Evolutionary conservation across 2,329 filamentous ascomycete species (phyloP).

Genomic region (Neofusicoccum umdonicola): DNA sequence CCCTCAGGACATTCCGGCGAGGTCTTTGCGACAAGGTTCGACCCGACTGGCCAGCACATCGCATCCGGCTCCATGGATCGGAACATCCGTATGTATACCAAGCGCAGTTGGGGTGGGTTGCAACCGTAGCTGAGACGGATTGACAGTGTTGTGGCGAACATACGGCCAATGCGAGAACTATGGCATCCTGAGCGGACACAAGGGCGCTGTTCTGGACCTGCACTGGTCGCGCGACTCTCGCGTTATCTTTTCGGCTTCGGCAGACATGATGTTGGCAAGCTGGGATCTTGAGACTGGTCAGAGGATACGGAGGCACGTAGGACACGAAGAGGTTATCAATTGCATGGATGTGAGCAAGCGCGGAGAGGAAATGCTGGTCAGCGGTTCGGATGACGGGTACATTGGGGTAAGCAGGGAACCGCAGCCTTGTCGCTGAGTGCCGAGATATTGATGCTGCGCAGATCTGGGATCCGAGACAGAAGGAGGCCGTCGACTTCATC

Average conservation of each 20-base stretch:
- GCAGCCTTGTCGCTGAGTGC: neutral
- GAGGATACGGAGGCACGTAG: conserved; percentile 85
- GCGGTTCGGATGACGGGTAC: conserved; percentile 87
- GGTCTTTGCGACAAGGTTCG: conserved; percentile 87
- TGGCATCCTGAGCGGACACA: conserved; percentile 82
- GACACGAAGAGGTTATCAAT: conserved; percentile 96
- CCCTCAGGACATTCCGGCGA: conserved; percentile 67
- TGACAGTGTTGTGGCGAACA: conserved; percentile 83
- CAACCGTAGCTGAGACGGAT: conserved; percentile 22
- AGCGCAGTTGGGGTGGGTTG: conserved; percentile 14
- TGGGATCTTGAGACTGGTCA: conserved; percentile 94
- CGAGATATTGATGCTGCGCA: conserved; percentile 27
- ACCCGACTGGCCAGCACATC: conserved; percentile 81
- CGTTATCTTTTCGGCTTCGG: conserved; percentile 86
- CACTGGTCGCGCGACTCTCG: conserved; percentile 96
- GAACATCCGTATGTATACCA: conserved; percentile 66
- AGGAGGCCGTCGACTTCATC: conserved; percentile 82
- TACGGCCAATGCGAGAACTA: conserved; percentile 95
- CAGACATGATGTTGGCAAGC: conserved; percentile 88
- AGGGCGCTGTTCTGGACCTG: conserved; percentile 84
- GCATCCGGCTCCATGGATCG: conserved; percentile 96
- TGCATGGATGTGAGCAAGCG: conserved; percentile 82
- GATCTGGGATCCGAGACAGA: conserved; percentile 92
- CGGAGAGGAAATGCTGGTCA: conserved; percentile 86
- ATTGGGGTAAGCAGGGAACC: conserved; percentile 58